Base-by-base conservation (phyloP, 805 yeast genomes). In the Cyberlindnera suaveolens region DNA sequence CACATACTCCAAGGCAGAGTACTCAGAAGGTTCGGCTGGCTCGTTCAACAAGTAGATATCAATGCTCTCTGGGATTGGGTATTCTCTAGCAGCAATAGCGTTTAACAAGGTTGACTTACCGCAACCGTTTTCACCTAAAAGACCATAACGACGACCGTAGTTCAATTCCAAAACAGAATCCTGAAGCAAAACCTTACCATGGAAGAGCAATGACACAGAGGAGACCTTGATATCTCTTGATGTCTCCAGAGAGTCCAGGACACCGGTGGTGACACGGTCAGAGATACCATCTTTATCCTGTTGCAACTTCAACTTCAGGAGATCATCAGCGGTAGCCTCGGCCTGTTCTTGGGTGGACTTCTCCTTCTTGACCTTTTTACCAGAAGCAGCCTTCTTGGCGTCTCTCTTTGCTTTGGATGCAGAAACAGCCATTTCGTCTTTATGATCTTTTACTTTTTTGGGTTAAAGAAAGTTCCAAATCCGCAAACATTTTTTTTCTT, bases 321-420 rank as follows among this genome's bases (percentile, higher is more conserved):
- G 80, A 62, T 80, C 87, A 48, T 82, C 78, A 40, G 85, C 84
- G 39, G 84, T 76, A 41, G 73, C 74, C 17, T 64, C 71, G 47
- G 72, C 80, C 56, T 73, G 78, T 44, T 52, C 57, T 30, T 52
- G 56, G 61, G 51, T 57, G 30, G 42, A 33, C 16, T 64, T 61
- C 62, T 51, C 76, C 65, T 82, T 77, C 70, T 78, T 83, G 70
- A 78, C 71, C 49, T 75, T 68, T 59, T 79, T 72, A 61, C 89
- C 90, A 56, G 85, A 86, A 47, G 87, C 95, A 56, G 85, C 87
- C 68, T 89, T 88, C 72, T 90, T 91, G 53, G 96, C 96, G 53
- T 91, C 97, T 82, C 99, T 87, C 74, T 91, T 93, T 51, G 98
- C 98, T 68, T 91, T 91, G 17, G 97, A 89, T 53, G 96, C 81